Evolutionary conservation across 2,329 filamentous ascomycete species (phyloP), one percentile per base, ranked within the genome.

Genomic region (Penicillium sp.): DNA sequence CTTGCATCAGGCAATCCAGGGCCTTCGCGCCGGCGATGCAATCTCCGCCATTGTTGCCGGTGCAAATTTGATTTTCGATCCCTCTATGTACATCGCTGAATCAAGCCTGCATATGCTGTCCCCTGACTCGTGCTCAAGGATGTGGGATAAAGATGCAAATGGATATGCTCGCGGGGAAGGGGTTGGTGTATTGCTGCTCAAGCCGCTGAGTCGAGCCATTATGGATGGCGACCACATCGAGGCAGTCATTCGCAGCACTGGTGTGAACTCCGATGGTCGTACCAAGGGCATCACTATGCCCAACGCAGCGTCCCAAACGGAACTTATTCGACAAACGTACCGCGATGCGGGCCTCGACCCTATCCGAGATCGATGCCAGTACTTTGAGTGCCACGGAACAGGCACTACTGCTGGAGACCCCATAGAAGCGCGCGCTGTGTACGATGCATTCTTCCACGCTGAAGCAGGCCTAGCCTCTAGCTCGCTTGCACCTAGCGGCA

Each of bases 111-210:
- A 31, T 1, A 53, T 53, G 50, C 22, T 53, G 0, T 53, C 50
- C 0, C 40, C 50, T 2, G 11, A 8, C 2, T 6, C 7, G 2
- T 4, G 50, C 12, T 30, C 30, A 2, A 31, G 33, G 0, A 53
- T 53, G 50, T 46, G 53, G 53, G 48, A 56, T 28, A 14, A 0
- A 0, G 11, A 2, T 1, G 54, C 43, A 1, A n/a, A 56, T 17
- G 54, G 48, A 0, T 56, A 56, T 33, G 54, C 48, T 16, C 48
- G 49, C 8, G 54, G 54, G 0, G 54, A 56, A 1, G 54, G 54
- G 1, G 2, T 48, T 10, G 31, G 35, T 0, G 28, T 37, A 1
- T 11, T 56, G 0, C 7, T 56, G 0, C 31, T 56, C 2, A 56
- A 56, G 25, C 11, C 48, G 0, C 38, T 56, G 1, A 25, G 19